Evolutionary conservation across 164 flowering plant genomes (phyloP).

Genomic region (Platanus orientalis): DNA sequence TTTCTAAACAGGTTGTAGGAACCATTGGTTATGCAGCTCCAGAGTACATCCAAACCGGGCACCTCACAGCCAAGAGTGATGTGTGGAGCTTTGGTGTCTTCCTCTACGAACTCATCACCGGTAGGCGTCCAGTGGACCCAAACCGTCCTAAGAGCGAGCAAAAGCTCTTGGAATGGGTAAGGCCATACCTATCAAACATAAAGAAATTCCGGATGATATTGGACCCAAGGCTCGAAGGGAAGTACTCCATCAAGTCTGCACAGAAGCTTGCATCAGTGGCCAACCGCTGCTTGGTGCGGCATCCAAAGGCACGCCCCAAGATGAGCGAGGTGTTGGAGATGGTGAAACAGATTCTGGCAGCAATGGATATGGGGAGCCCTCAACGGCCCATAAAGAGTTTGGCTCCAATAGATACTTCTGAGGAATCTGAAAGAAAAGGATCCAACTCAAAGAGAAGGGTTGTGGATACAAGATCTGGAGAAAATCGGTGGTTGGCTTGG

Average conservation of each 20-base stretch:
- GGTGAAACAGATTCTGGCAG: constrained; percentile 44
- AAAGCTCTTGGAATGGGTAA: constrained; percentile 74
- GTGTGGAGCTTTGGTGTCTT: constrained; percentile 86
- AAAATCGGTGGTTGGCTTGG: constrained; percentile 26
- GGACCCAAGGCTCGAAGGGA: constrained; percentile 62
- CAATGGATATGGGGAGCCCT: constrained; percentile 25
- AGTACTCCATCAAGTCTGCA: constrained; percentile 38
- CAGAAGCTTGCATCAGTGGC: constrained; percentile 59
- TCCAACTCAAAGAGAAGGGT: constrained; percentile 12
- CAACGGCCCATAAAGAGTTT: constrained; percentile 20
- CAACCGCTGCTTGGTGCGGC: constrained; percentile 50
- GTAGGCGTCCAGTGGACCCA: constrained; percentile 62
- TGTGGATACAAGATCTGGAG: constrained; percentile 33
- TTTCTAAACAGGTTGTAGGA: constrained; percentile 56
- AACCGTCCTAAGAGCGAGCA: constrained; percentile 73
- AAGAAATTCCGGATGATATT: constrained; percentile 52
- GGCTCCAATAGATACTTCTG: constrained; percentile 7
- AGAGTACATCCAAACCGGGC: constrained; percentile 71
- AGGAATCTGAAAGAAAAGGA: constrained; percentile 5
- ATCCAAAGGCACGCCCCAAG: constrained; percentile 59
- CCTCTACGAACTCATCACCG: constrained; percentile 78
- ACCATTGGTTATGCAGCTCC: constrained; percentile 82
- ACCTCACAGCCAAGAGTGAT: constrained; percentile 62
- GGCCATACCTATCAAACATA: constrained; percentile 50
- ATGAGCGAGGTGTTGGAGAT: constrained; percentile 79